Base-by-base conservation (phyloP, 139 green algal species). In the Micractinium conductrix region DNA sequence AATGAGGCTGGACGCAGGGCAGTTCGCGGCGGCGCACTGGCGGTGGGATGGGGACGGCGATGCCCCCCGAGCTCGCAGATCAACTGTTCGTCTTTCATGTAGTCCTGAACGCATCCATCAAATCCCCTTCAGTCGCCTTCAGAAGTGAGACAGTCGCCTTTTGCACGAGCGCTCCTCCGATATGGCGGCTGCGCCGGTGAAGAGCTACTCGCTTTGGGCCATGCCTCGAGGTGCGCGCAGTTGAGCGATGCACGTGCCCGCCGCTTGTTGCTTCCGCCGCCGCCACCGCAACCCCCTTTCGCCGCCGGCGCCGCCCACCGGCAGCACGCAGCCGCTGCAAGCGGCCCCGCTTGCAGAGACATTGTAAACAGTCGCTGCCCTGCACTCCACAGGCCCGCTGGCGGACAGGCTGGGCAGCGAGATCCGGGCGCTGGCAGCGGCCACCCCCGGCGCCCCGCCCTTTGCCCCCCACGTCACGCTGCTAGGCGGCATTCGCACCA, bases 381-480 rank as follows among this genome's bases (percentile, higher is more conserved):
- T 35, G 33, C 12, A 42, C 24, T 19, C 2, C 17, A 53, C 50
- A 84, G 84, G 55, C 0, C 7, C 60, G 14, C 55, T 85, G 43
- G 67, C 75, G 3, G 33, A 50, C 43, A 76, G 78, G 43, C 69
- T 84, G 33, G 62, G 79, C 5, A 26, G 22, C 8, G 74, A 84
- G 33, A 84, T 88, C 10, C n/a, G 74, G 14, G 16, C 22, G 6
- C 83, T 80, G 53, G 83, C 76, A 2, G 35, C 17, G 1, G 37
- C 30, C 10, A 65, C 60, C 1, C 43, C 65, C 21, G 78, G 26
- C 10, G 88, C 81, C 1, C 88, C 86, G 7, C 38, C 21, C 38
- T 91, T 91, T 42, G 8, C 30, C 9, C 86, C 88, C 2, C 88
- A 91, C 69, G 87, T 91, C 38, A 91, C 88, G 8, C 81, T 91